Evolutionary conservation across 805 yeast genomes (phyloP), one percentile per base, ranked within the genome.

Genomic region (Saturnispora ahearnii): DNA sequence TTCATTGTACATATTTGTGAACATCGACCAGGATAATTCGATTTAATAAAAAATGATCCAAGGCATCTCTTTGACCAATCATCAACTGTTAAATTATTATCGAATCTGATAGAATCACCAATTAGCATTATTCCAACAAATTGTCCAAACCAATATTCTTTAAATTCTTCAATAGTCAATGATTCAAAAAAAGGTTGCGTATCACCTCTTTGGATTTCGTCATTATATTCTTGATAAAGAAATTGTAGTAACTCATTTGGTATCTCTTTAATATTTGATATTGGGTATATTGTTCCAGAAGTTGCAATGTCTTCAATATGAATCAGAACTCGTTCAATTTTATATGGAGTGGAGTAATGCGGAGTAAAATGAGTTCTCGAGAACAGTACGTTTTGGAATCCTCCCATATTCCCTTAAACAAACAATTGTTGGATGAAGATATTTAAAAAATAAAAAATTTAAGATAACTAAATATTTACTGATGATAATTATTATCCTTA

Each of bases 21-120:
- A 18, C 93, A 84, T 42, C 98, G 72, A 2, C 98, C 98, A 0
- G 97, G 96, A 62, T 83, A 91, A 59, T 87, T 85, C 2, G 97
- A 93, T 55, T 84, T 84, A 53, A 91, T 74, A 62, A 76, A 82
- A 61, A 91, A 89, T 1, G 90, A 77, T 0, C 98, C 99, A 44
- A 93, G 71, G 62, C 97, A 91, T 62, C 84, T 90, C 58, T 86
- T 87, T 53, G 89, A 95, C 96, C 98, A 90, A 61, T 84, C 88
- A 46, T 83, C 77, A 29, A 57, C 56, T 4, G 59, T 50, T 38
- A 59, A 53, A 34, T 73, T 62, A 10, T 73, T 71, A 48, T 71
- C 73, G 15, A 77, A 64, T 5, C 63, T 55, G 0, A 78, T 70
- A 0, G 71, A 73, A 60, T 86, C 93, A 3, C 97, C 97, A n/a